Evolutionary conservation across 1,284 basidiomycete genomes (phyloP), one percentile per base, ranked within the genome.

Genomic region (Salmacisia buchloeana): DNA sequence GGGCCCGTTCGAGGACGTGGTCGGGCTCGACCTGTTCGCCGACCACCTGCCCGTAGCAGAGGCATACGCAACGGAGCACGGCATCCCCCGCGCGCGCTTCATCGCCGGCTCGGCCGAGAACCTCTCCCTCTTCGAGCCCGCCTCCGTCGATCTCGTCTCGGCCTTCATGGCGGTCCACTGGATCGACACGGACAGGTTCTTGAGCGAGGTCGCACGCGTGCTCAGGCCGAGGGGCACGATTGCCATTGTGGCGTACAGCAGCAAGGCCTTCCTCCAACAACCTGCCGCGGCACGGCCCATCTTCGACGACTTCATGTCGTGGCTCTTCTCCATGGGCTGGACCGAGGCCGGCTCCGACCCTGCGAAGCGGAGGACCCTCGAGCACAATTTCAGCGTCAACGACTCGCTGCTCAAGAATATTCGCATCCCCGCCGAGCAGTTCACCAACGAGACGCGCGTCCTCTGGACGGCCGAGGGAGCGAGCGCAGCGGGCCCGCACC

Each of bases 241-340:
- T 15, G 46, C 46, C 21, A 23, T 49, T 25, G 46, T 49, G 21
- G 46, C 46, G 4, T 49, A 49, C 46, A 49, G 46, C 46, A 49
- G 46, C 23, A 49, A 49, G 23, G 46, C 46, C 12, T 49, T 5
- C 46, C 46, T 49, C 5, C 46, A 49, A 25, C 23, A 23, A 6
- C 46, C 46, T 27, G 46, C 46, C 6, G 23, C 13, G 29, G 46
- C 46, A 12, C 46, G 46, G 23, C 46, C 46, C 25, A 25, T 25
- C 5, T 49, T n/a, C 18, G 46, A 49, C 29, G 13, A 13, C 21
- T 49, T 49, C 21, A 49, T 49, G 46, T 12, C 13, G 13, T 49
- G 23, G 21, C 46, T 49, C 46, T 49, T 49, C 46, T 25, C 46
- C 7, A 27, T 49, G 23, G 46, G 46, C 23, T 49, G 46, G 46